Percentiles rank a stretch among this genome's conserved stretches.
These are phyloP conservation scores for Umbelopsis vinacea DNA, from an alignment of 192 early-diverging fungal genomes.

Conservation along the genomic window DNA sequence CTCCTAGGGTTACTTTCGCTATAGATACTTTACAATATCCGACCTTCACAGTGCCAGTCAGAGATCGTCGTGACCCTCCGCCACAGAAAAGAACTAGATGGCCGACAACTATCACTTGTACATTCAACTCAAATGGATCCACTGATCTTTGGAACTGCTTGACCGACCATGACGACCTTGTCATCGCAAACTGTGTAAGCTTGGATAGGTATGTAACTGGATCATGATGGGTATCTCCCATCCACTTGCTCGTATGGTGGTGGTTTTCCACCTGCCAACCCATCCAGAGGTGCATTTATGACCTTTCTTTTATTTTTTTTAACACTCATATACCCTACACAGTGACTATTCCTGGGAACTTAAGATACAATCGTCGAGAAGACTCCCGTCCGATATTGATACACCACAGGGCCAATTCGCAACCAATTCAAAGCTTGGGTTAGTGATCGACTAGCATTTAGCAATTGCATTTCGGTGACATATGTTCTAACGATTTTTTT, in stretches of 20 bases:
- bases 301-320: slow-evolving; percentile 7
- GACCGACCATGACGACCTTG: slow-evolving; percentile 32
- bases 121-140: slow-evolving; percentile 39
- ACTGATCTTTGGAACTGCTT: slow-evolving; percentile 44
- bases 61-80: neutral
- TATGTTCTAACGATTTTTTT: too few species aligned
- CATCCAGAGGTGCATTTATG: neutral
- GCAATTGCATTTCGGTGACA: neutral
- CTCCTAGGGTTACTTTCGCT: slow-evolving; percentile 28
- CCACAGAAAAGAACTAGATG: slow-evolving; percentile 26
- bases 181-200: slow-evolving; percentile 32
- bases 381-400: slow-evolving; percentile 31
- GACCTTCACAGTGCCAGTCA: neutral
- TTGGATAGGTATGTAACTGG: slow-evolving; percentile 33
- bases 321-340: neutral
- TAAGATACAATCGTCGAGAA: slow-evolving; percentile 35
- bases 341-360: slow-evolving; percentile 46
- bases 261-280: too few species aligned
- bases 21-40: slow-evolving; percentile 33
- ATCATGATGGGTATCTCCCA: too few species aligned
- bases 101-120: slow-evolving; percentile 21
- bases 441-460: neutral
- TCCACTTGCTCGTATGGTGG: too few species aligned
- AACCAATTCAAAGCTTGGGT: slow-evolving; percentile 32
- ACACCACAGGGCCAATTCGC: slow-evolving; percentile 40